These are phyloP conservation scores for Bertia moriformis DNA, from an alignment of 2,329 filamentous ascomycete species.

Conservation along the genomic window DNA sequence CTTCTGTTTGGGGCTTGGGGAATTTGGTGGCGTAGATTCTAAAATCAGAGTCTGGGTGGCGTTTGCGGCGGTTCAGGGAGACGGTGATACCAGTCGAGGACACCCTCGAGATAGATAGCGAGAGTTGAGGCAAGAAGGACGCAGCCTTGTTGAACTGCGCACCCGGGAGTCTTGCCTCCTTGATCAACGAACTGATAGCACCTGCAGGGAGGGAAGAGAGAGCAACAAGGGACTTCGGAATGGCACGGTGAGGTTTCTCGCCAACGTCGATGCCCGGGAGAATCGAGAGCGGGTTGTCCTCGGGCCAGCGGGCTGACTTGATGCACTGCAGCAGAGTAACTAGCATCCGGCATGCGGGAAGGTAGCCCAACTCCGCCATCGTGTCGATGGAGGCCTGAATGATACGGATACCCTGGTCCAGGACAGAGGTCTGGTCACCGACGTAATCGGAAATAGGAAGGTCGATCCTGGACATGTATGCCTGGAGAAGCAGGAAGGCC, in stretches of 20 bases:
- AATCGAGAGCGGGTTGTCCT: slow-evolving; percentile 64
- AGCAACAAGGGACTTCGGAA: not conserved
- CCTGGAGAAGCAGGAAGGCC: slow-evolving; percentile 81
- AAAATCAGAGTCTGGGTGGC: slow-evolving; percentile 46
- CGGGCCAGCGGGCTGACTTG: slow-evolving; percentile 84
- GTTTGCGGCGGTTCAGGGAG: slow-evolving; percentile 51
- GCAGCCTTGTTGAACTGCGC: slow-evolving; percentile 11
- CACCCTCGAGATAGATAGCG: slow-evolving; percentile 39
- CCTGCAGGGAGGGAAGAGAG: not conserved
- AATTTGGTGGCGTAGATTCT: slow-evolving; percentile 78
- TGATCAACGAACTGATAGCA: not conserved
- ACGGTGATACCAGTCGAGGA: slow-evolving; percentile 47
- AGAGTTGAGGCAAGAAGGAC: slow-evolving; percentile 54
- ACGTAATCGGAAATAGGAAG: slow-evolving; percentile 95
- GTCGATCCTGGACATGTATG: slow-evolving; percentile 83
- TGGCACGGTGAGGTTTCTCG: slow-evolving; percentile 17
- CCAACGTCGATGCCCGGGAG: slow-evolving; percentile 54
- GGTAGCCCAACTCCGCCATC: slow-evolving; percentile 72
- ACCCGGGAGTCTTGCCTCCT: not conserved
- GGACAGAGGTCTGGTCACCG: slow-evolving; percentile 74
- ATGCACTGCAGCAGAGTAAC: slow-evolving; percentile 78
- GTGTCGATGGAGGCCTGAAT: slow-evolving; percentile 91
- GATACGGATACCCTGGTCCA: slow-evolving; percentile 94
- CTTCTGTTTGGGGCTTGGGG: slow-evolving; percentile 87
- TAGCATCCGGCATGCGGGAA: slow-evolving; percentile 67